A percentile compares a stretch with the other conserved stretches of the same genome.
Evolutionary conservation across 148 eudicot genomes (phyloP).

Genomic region (Camellia granthamiana): DNA sequence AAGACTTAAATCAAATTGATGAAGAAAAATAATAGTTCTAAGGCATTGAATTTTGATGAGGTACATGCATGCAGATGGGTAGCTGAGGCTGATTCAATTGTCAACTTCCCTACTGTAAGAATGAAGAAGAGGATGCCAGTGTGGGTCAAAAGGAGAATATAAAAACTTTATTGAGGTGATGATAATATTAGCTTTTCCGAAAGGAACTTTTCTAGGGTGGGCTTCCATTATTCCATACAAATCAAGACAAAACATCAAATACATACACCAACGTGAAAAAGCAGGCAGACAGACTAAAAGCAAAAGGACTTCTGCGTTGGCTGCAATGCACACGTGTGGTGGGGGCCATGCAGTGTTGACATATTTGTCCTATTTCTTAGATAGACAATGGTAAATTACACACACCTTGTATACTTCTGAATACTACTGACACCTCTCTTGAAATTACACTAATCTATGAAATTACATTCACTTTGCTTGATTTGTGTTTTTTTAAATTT

Average conservation of each 20-base stretch:
- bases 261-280: not conserved
- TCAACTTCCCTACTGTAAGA: slow-evolving; percentile 89
- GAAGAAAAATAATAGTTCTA: not conserved
- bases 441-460: too few relatives aligned
- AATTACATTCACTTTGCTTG: too few relatives aligned
- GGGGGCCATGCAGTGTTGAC: not conserved
- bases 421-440: too few relatives aligned
- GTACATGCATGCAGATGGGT: slow-evolving; percentile 57
- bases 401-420: too few relatives aligned
- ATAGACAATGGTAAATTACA: too few relatives aligned
- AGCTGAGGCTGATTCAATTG: slow-evolving; percentile 73
- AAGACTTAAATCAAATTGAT: not conserved
- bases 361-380: not conserved
- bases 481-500: too few relatives aligned
- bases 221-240: not conserved
- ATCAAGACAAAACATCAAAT: not conserved
- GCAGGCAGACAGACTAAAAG: not conserved
- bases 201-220: not conserved
- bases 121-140: slow-evolving; percentile 86
- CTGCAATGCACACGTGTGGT: not conserved
- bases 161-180: slow-evolving; percentile 4
- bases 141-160: slow-evolving; percentile 60
- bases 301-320: not conserved
- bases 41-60: slow-evolving; percentile 1
- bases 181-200: not conserved